Evolutionary conservation across 2,329 filamentous ascomycete species (phyloP), one percentile per base, ranked within the genome.

Genomic region (Bipolaris victoriae): DNA sequence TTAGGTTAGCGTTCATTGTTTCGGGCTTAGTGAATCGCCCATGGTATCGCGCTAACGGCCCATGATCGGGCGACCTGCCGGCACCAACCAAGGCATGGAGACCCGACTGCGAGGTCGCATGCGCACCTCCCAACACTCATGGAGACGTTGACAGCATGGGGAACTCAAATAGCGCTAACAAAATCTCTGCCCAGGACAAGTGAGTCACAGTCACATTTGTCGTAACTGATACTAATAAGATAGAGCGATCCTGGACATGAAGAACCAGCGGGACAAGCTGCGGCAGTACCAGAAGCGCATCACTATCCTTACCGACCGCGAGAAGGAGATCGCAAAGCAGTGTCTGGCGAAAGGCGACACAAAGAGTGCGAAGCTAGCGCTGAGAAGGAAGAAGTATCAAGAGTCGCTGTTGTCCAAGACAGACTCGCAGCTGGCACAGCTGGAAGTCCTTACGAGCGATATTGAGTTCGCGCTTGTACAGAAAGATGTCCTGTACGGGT

Each of bases 401-500:
- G 91, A 98, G 76, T 89, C 90, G 24, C 84, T 98, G 20, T 84
- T 98, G 11, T 83, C 86, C 59, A 94, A 96, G 81, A 97, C 94
- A 11, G 94, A 99, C 78, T 86, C 87, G 55, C 94, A 98, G 80
- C 86, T 99, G n/a, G 92, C 91, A 65, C 92, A 97, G 78, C 83
- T 99, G 18, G 93, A 99, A 81, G 88, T 91, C 72, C 81, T 99
- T 65, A 95, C 91, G 7, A 86, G 87, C 53, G 92, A 88, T 74
- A 92, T 99, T 70, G 95, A 99, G 79, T 99, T 99, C 78, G 92
- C 95, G 37, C 85, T 94, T 24, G 95, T 99, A 65, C 94, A 98
- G 77, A 98, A 97, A 80, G 95, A 98, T 80, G 90, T 99, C 36
- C 76, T 99, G 3, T 97, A 91, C 77, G 95, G 95, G 0, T 78